These are phyloP conservation scores for Bodo saltans DNA, from an alignment of 78 protist genomes.

Conservation along the genomic window DNA sequence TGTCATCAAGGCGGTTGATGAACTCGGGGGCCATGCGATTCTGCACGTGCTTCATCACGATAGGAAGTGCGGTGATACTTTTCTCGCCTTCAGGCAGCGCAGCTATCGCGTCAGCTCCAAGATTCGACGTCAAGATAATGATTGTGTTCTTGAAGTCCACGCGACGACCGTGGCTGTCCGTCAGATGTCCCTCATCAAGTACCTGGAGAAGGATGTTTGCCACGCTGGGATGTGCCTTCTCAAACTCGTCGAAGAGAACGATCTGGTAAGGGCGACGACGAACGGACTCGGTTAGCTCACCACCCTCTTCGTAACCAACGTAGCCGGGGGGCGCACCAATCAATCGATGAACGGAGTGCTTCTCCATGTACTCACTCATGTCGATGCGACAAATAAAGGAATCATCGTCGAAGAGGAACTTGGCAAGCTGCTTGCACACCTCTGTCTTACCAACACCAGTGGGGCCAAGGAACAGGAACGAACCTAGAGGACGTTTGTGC, in stretches of 20 bases:
- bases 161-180: slow-evolving; percentile 54
- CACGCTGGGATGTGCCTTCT: slow-evolving; percentile 57
- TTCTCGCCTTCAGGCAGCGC: slow-evolving; percentile 18
- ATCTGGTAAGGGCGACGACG: slow-evolving; percentile 59
- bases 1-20: slow-evolving; percentile 65
- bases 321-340: slow-evolving; percentile 63
- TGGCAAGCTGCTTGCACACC: slow-evolving; percentile 50
- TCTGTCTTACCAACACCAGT: slow-evolving; percentile 71
- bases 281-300: slow-evolving; percentile 56
- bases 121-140: slow-evolving; percentile 51
- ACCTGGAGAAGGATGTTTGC: slow-evolving; percentile 49
- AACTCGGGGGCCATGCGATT: slow-evolving; percentile 57
- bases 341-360: slow-evolving; percentile 28
- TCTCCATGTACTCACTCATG: slow-evolving; percentile 56
- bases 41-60: slow-evolving; percentile 40
- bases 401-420: slow-evolving; percentile 43
- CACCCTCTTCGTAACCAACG: slow-evolving; percentile 64
- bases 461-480: slow-evolving; percentile 58
- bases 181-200: slow-evolving; percentile 62
- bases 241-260: slow-evolving; percentile 62
- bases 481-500: slow-evolving; percentile 51
- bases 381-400: slow-evolving; percentile 35
- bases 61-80: background rate
- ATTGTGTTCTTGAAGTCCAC: slow-evolving; percentile 55
- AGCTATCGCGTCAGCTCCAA: slow-evolving; percentile 47